Base-by-base conservation (phyloP, 2,329 filamentous ascomycete genomes). In the Xenoacremonium recifei region DNA sequence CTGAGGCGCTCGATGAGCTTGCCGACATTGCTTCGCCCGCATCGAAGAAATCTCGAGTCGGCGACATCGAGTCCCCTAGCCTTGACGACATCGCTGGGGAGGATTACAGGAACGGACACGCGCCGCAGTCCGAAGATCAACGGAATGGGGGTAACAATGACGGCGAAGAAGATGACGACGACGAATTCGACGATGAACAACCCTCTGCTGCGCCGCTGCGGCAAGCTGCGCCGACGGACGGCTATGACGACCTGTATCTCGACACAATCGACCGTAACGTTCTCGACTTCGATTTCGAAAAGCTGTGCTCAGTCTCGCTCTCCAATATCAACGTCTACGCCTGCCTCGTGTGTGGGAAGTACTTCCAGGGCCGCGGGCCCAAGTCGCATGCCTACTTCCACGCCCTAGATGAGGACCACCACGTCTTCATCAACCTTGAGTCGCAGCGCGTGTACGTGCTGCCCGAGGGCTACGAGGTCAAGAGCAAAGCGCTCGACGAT, bases 251-350 rank as follows among this genome's bases (percentile, higher is more conserved):
- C 65, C 82, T 99, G 20, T 99, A 99, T 65, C 87, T 99, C 55
- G 93, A 99, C 72, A 97, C 93, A 11, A 95, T 99, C 68, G 84
- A 96, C 66, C 88, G 93, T 59, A 82, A 85, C 60, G 84, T 96
- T 35, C 83, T 97, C 42, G 93, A 99, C 68, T 97, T 97, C 63
- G 93, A 99, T 68, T 99, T 99, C 64, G 93, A 99, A 65, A 99
- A 99, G 74, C 81, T 96, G 11, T 99, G 93, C 70, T 97, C 92
- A 18, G 79, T 99, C 53, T 95, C 89, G 23, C 78, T 99, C 6
- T 96, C 91, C 36, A 97, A 97, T 64, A 96, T 97, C 71, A 99
- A 99, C 63, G 91, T 99, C 33, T 99, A 99, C 65, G 93, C 93
- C 9, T 99, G 93, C 60, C 79, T 99, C 10, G 88, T 97, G 1